These are phyloP conservation scores for Ehretia macrophylla DNA, from an alignment of 257 asterid species.

Conservation along the genomic window DNA sequence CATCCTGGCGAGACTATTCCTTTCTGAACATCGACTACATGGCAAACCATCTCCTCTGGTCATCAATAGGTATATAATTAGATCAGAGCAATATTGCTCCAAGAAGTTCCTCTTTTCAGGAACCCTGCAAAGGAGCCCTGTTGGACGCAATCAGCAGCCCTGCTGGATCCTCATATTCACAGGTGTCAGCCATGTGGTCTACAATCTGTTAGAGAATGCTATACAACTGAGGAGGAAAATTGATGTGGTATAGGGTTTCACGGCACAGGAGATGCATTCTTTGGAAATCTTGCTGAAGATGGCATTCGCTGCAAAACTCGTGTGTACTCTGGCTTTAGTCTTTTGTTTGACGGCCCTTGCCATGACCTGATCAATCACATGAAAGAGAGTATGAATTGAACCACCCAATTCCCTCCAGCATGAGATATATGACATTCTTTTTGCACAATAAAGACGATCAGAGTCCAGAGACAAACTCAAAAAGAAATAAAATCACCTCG, in stretches of 20 bases:
- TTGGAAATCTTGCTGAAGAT: constrained; percentile 53
- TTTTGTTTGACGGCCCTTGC: constrained; percentile 62
- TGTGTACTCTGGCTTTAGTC: constrained; percentile 56
- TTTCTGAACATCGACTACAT: no score
- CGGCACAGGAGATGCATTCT: constrained; percentile 54
- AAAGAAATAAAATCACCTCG: constrained; percentile 50
- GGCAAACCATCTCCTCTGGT: no score
- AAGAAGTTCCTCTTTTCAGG: no score
- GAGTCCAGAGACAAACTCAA: not conserved
- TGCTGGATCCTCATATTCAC: not conserved
- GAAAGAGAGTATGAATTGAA: no score
- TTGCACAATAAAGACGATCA: no score
- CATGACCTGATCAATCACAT: constrained; percentile 38
- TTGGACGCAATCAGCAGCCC: not conserved
- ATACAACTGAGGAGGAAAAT: constrained; percentile 17
- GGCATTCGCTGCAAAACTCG: constrained; percentile 55
- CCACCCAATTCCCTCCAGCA: no score
- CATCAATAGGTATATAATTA: no score
- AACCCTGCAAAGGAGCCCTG: not conserved
- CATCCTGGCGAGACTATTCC: no score
- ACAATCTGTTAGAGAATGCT: constrained; percentile 18
- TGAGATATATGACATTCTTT: no score
- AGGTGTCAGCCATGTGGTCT: no score
- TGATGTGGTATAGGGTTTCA: constrained; percentile 15
- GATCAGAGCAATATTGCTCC: no score